Conservation (phyloP, 805 yeast genomes). For the Saccharomyces eubayanus region DNA sequence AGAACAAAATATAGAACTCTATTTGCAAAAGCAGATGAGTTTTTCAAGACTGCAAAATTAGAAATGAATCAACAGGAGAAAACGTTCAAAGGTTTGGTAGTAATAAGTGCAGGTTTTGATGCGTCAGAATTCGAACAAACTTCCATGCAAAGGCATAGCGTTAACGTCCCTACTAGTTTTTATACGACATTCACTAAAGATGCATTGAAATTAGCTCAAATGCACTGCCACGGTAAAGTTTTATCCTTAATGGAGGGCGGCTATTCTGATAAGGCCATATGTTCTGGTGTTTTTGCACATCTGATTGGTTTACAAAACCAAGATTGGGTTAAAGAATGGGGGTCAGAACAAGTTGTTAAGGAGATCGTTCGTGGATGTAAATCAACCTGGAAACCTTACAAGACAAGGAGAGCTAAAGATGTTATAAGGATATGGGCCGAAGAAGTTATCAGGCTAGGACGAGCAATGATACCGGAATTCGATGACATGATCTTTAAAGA, state of each 20-base stretch:
- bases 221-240: slow-evolving; percentile 51
- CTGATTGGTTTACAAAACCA: slow-evolving; percentile 57
- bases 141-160: slow-evolving; percentile 80
- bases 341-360: slow-evolving; percentile 49
- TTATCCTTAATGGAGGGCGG: slow-evolving; percentile 78
- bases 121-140: slow-evolving; percentile 75
- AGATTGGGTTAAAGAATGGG: slow-evolving; percentile 59
- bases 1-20: slow-evolving; percentile 51
- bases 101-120: slow-evolving; percentile 84
- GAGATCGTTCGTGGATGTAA: slow-evolving; percentile 64
- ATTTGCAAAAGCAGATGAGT: slow-evolving; percentile 60
- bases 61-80: slow-evolving; percentile 35
- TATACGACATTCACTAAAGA: slow-evolving; percentile 66
- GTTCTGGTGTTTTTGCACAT: slow-evolving; percentile 75
- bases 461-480: slow-evolving; percentile 50
- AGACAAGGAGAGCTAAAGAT: slow-evolving; percentile 41
- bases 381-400: slow-evolving; percentile 53
- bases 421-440: slow-evolving; percentile 54
- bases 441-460: slow-evolving; percentile 52
- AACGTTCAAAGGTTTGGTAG: slow-evolving; percentile 49
- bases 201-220: slow-evolving; percentile 58
- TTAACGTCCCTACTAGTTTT: slow-evolving; percentile 74
- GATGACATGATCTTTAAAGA: slow-evolving; percentile 21
- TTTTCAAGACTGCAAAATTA: slow-evolving; percentile 41
- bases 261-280: slow-evolving; percentile 71